phyloP scores from a whole-genome alignment of 169 alveolate genomes.

The Ichthyophthirius multifiliis region DNA sequence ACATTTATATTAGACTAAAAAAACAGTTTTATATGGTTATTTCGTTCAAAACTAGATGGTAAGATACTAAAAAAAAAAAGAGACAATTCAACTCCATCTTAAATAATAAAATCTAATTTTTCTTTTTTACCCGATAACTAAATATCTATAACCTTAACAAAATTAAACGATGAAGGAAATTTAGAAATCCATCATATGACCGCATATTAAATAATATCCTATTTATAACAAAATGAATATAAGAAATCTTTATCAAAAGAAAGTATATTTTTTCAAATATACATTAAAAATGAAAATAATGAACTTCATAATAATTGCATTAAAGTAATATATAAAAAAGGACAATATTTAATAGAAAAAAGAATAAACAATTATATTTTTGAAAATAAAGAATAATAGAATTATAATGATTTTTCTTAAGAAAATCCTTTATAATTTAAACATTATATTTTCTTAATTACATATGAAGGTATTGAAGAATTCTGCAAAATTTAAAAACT shows the following conservation, averaged over 20 bases:
- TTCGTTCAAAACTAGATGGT: not conserved
- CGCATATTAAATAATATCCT: not conserved
- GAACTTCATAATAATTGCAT: not conserved
- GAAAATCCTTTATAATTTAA: not conserved
- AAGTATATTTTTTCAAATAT: not conserved
- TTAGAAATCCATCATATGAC: not conserved
- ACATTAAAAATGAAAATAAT: not conserved
- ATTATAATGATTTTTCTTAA: not conserved
- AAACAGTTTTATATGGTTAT: not conserved
- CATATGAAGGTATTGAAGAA: not conserved
- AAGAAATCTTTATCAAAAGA: not conserved
- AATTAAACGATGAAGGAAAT: not conserved
- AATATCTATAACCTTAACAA: not conserved
- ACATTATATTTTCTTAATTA: not conserved
- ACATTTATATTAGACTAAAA: not conserved
- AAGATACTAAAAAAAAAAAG: not conserved
- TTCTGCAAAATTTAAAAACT: not conserved
- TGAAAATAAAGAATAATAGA: too few relatives aligned
- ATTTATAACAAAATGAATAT: not conserved
- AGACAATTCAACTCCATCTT: not conserved
- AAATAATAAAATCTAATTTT: not conserved
- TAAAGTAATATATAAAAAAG: not conserved
- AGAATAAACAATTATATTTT: not conserved
- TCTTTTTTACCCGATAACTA: not conserved
- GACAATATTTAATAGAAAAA: not conserved